A percentile compares a stretch with the other conserved stretches of the same genome.
Conservation (phyloP, 2,329 filamentous ascomycete species). For the Aspergillus sojae region DNA sequence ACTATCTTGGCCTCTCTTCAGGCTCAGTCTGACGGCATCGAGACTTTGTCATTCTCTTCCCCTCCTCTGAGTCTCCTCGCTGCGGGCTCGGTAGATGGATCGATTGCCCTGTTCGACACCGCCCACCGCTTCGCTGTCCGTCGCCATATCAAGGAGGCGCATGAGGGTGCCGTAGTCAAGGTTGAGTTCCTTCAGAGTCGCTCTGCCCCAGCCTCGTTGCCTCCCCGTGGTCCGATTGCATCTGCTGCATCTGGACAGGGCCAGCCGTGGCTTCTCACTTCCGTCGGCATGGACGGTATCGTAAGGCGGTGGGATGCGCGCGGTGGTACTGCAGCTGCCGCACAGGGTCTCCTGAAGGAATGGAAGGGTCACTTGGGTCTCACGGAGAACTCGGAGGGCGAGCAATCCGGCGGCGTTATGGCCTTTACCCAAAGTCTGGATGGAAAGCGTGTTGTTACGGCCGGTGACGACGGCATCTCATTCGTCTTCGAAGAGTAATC, state of each 20-base stretch:
- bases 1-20: conserved; percentile 82
- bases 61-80: conserved; percentile 63
- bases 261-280: conserved; percentile 73
- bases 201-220: conserved; percentile 32
- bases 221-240: conserved; percentile 28
- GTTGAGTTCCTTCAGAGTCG: conserved; percentile 74
- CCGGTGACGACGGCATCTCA: conserved; percentile 74
- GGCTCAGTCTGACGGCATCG: conserved; percentile 76
- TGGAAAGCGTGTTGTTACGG: conserved; percentile 78
- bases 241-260: conserved; percentile 36
- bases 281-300: conserved; percentile 88
- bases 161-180: conserved; percentile 88
- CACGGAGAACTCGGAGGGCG: conserved; percentile 61
- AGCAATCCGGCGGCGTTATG: conserved; percentile 80
- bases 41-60: conserved; percentile 70
- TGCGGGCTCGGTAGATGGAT: conserved; percentile 65
- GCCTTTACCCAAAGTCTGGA: conserved; percentile 82
- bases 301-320: conserved; percentile 84
- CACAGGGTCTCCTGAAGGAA: conserved; percentile 74
- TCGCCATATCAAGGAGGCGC: conserved; percentile 76
- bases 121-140: conserved; percentile 85
- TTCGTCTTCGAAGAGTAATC: conserved; percentile 49
- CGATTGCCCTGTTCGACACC: conserved; percentile 83
- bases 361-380: conserved; percentile 76
- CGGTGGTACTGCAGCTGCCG: conserved; percentile 67